Percentiles rank a stretch among this genome's conserved stretches.
Evolutionary conservation across 1,284 basidiomycete genomes (phyloP).

Genomic region (Meira nashicola): DNA sequence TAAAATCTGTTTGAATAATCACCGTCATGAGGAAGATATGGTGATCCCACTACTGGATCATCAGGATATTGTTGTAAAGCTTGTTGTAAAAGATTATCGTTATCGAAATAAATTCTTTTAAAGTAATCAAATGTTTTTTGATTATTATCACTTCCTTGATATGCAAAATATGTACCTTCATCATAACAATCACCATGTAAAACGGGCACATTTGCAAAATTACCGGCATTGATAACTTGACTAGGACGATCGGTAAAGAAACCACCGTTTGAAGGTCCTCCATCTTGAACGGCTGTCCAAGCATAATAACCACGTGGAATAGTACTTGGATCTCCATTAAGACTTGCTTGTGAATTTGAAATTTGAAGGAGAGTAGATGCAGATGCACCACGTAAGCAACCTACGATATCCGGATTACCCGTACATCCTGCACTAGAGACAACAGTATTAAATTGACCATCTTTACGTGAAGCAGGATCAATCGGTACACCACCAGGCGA

Average conservation of each 20-base stretch:
- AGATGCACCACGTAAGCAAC: not conserved
- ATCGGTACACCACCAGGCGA: constrained; percentile 12
- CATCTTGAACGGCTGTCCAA: constrained; percentile 15
- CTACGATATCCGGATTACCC: constrained; percentile 11
- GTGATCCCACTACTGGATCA: constrained; percentile 12
- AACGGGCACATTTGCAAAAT: constrained; percentile 15
- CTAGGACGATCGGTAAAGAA: constrained; percentile 14
- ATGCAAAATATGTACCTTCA: constrained; percentile 19
- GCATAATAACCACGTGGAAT: constrained; percentile 13
- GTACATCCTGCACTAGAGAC: constrained; percentile 11
- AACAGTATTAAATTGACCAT: constrained; percentile 34
- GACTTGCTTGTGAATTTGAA: not conserved
- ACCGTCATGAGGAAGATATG: constrained; percentile 8
- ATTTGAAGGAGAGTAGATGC: not conserved
- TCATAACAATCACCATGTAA: constrained; percentile 14
- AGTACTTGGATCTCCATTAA: not conserved
- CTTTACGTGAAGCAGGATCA: not conserved
- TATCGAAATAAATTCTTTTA: constrained; percentile 14
- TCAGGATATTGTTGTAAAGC: constrained; percentile 14
- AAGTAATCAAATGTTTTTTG: constrained; percentile 8
- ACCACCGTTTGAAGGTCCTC: constrained; percentile 12
- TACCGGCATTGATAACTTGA: constrained; percentile 1
- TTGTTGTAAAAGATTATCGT: not conserved
- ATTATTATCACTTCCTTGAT: constrained; percentile 8
- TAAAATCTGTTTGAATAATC: constrained; percentile 12